Conservation (phyloP, 805 yeast genomes). For the Priceomyces haplophilus region DNA sequence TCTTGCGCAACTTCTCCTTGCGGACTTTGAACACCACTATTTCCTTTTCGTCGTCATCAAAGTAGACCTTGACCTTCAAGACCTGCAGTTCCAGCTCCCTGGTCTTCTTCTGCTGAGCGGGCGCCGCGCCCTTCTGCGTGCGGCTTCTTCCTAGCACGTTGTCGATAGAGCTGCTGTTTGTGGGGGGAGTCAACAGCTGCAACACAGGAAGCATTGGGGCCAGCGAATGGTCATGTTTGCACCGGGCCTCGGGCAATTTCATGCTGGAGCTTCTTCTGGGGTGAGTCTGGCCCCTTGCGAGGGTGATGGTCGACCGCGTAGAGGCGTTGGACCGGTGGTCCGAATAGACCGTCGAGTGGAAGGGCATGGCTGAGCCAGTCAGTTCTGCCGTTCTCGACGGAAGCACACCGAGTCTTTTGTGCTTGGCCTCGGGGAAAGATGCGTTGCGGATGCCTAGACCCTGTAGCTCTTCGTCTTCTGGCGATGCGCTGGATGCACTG, state of each 20-base stretch:
- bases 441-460: neutral
- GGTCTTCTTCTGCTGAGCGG: too few species aligned
- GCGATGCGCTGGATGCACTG: too few species aligned
- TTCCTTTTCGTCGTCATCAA: constrained; percentile 13
- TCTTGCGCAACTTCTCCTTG: constrained; percentile 10
- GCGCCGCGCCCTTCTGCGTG: too few species aligned
- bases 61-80: constrained; percentile 15
- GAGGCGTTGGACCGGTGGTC: neutral
- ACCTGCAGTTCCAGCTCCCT: constrained; percentile 1
- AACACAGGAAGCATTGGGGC: neutral
- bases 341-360: neutral
- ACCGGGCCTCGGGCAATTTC: neutral
- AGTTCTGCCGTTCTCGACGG: neutral
- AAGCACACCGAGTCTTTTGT: neutral
- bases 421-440: neutral
- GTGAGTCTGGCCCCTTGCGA: neutral
- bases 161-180: neutral
- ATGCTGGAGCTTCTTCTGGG: neutral
- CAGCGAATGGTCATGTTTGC: neutral
- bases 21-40: constrained; percentile 15
- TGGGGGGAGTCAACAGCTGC: neutral
- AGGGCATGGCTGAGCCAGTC: neutral
- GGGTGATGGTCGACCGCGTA: neutral
- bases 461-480: neutral
- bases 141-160: neutral